Base-by-base conservation (phyloP, 306 rosid species). In the Rubus parviflorus region DNA sequence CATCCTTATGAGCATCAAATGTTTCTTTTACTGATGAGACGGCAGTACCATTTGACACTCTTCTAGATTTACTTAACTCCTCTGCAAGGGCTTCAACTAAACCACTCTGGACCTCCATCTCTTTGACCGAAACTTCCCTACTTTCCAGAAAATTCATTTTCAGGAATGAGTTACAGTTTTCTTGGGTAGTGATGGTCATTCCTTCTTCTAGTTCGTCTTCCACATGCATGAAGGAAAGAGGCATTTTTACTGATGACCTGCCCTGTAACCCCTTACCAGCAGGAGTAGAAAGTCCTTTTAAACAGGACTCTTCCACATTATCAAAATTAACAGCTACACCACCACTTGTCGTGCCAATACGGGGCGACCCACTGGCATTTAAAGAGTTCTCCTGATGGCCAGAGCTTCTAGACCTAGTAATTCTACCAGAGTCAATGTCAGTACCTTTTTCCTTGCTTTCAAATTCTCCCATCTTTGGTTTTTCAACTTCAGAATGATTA, bases 321-420 rank as follows among this genome's bases (percentile, higher is more conserved):
- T 80, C 93, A 84, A 87, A 87, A 79, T 85, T 77, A 76, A 84
- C 49, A 74, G 71, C 14, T 65, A 56, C 22, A 64, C 64, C 79
- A 35, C 49, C 87, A 80, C 61, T 76, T 79, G 72, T 76, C 72
- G 72, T 60, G 47, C 38, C 71, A 77, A 62, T 76, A 58, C 53
- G 37, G 35, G 83, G 67, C 60, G 77, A 81, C 56, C 75, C 78
- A 72, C 66, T 77, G 74, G 38, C 87, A 70, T 83, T 68, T 75
- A 68, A 73, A 76, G 83, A 63, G 66, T 77, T 80, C 46, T 75
- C 54, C 57, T 84, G 77, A 63, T 49, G 80, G 38, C 82, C 84
- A 58, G 82, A 61, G 77, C 81, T 74, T 87, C 65, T 83, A 25
- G 70, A 79, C 74, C 75, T 75, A 60, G 81, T 68, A 66, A 75